Base-by-base conservation (phyloP, 148 eudicot genomes). In the Spergularia bocconei region DNA sequence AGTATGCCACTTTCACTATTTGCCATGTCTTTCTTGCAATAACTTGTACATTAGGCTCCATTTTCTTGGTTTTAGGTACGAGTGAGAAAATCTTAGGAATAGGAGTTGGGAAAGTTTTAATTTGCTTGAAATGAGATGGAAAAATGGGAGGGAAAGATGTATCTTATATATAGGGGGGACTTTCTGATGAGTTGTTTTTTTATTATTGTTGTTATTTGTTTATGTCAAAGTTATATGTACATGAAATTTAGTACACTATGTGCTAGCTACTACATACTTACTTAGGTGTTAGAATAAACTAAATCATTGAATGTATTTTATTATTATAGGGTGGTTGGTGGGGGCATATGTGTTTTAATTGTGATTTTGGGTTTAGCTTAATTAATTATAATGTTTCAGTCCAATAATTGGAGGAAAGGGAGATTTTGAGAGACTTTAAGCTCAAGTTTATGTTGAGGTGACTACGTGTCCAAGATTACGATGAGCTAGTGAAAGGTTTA, bases 41-140 rank as follows among this genome's bases (percentile, higher is more conserved):
- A 6, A 76, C 72, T 53, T 81, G 90, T 72, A 79, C 19, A 71
- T 90, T 89, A 81, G 80, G 82, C 52, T 91, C 96, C 96, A 91
- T 91, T 63, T 81, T 53, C 38, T 33, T 47, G 16, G 2, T 4
- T 67, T 13, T 64, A 13, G 47, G 64, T 51, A 68, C 39, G 69
- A 60, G 73, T 54, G 60, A 55, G 60, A 39, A 23, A 10, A 38
- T 58, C 51, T 3, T 60, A 29, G 63, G 36, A 29, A 17, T 19
- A 56, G 60, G 15, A 65, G 50, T 39, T 10, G 63, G 50, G 56
- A 53, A 36, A 41, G 38, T 70, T 11, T 41, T 14, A 54, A 11
- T 58, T 63, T 55, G n/a, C 13, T 72, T 71, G 17, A 67, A 47
- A 73, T 73, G 54, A 73, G 52, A 66, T 29, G 58, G 58, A 58